Evolutionary conservation across 192 early-diverging fungal species (phyloP).

Genomic region (Rhizoclosmatium globosum): DNA sequence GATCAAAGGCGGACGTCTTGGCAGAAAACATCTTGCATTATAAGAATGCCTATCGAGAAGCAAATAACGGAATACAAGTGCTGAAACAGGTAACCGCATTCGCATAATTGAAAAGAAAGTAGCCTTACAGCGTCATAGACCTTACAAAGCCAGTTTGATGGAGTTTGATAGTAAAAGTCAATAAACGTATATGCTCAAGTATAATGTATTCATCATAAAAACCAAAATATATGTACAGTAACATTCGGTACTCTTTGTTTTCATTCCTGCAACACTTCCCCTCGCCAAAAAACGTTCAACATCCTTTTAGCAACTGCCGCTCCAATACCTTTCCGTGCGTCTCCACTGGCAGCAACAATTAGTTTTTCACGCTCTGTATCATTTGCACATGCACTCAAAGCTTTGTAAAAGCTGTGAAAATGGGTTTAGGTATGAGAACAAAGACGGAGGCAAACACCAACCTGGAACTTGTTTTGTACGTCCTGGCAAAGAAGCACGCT

Average conservation of each 20-base stretch:
- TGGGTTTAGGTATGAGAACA: background rate
- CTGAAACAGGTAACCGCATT: conserved; percentile 47
- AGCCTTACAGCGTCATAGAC: no score
- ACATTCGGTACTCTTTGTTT: no score
- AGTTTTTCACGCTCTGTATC: conserved; percentile 57
- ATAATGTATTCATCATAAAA: no score
- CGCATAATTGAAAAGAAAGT: no score
- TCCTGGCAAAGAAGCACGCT: conserved; percentile 73
- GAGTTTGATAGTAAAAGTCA: no score
- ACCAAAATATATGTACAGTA: no score
- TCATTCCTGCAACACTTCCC: conserved; percentile 13
- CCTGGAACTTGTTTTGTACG: conserved; percentile 74
- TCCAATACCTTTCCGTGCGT: conserved; percentile 46
- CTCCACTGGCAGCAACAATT: conserved; percentile 50
- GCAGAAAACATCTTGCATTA: conserved; percentile 75
- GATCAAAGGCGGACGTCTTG: conserved; percentile 73
- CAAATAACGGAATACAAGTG: conserved; percentile 52
- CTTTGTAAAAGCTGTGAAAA: conserved; percentile 37
- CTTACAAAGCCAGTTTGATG: no score
- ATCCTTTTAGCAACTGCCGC: conserved; percentile 48
- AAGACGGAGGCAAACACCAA: background rate
- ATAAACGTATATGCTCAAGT: no score
- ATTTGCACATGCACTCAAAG: conserved; percentile 49
- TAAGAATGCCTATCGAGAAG: conserved; percentile 69
- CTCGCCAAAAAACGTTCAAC: conserved; percentile 37